Evolutionary conservation across 1,139 yeast species (phyloP).

Genomic region (Kurtzmaniella quercitrusa): DNA sequence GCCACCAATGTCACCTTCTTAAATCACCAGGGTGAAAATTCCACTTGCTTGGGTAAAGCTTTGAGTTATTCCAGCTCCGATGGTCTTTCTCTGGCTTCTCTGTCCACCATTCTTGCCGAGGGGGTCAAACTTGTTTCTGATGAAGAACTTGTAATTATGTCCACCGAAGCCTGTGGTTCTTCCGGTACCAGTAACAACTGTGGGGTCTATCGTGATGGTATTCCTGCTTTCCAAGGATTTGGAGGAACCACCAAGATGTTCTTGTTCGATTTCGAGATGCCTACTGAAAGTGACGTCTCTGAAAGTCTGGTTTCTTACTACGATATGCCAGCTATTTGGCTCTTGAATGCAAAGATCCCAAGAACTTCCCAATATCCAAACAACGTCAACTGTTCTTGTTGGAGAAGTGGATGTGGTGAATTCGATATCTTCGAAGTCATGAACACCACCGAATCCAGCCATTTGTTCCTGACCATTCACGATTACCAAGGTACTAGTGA

Average conservation of each 20-base stretch:
- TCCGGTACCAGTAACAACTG: slow-evolving; percentile 55
- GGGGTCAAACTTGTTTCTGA: slow-evolving; percentile 61
- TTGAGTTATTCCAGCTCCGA: slow-evolving; percentile 74
- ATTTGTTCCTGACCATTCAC: slow-evolving; percentile 64
- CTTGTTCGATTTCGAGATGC: slow-evolving; percentile 89
- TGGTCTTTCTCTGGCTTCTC: slow-evolving; percentile 62
- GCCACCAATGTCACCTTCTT: slow-evolving; percentile 73
- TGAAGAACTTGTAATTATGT: slow-evolving; percentile 73
- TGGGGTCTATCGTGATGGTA: slow-evolving; percentile 81
- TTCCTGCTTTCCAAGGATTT: slow-evolving; percentile 92
- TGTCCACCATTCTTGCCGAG: slow-evolving; percentile 59
- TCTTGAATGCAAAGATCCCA: slow-evolving; percentile 90
- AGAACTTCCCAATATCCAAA: slow-evolving; percentile 76
- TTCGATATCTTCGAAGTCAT: slow-evolving; percentile 78
- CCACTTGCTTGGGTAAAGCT: slow-evolving; percentile 82
- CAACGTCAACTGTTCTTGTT: slow-evolving; percentile 82
- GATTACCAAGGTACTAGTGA: slow-evolving; percentile 68
- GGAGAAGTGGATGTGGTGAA: slow-evolving; percentile 97
- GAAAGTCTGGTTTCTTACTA: slow-evolving; percentile 44
- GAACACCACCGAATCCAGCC: slow-evolving; percentile 44
- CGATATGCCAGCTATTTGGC: slow-evolving; percentile 97
- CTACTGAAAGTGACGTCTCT: slow-evolving; percentile 49
- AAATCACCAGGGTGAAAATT: slow-evolving; percentile 73
- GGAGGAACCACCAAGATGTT: slow-evolving; percentile 77
- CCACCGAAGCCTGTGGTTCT: slow-evolving; percentile 57